Conservation (phyloP, 73 alveolate species). For the Loxodes magnus region DNA sequence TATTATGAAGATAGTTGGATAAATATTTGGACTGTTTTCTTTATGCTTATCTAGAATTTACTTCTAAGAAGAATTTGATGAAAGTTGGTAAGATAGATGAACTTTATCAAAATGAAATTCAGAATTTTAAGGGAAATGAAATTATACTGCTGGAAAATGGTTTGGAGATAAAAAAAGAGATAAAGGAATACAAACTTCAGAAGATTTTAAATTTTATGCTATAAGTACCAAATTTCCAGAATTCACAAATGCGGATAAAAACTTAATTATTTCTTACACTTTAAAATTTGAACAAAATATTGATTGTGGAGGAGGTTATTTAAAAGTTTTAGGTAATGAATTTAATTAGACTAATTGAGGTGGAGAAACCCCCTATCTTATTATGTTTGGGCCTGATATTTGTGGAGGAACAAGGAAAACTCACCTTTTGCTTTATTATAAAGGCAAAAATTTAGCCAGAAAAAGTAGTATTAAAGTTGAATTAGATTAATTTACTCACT, state of each 20-base stretch:
- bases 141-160: conserved; percentile 19
- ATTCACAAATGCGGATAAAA: conserved; percentile 11
- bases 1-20: too few species aligned
- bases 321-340: conserved; percentile 22
- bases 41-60: not conserved
- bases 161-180: conserved; percentile 14
- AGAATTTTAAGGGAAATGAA: conserved; percentile 7
- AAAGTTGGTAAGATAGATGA: conserved; percentile 19
- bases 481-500: conserved; percentile 15
- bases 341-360: conserved; percentile 12
- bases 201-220: conserved; percentile 17
- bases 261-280: conserved; percentile 17
- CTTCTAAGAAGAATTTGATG: conserved; percentile 12
- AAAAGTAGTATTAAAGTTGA: conserved; percentile 8
- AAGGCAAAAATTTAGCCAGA: conserved; percentile 10
- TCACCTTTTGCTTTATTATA: conserved; percentile 7
- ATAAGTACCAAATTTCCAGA: conserved; percentile 8
- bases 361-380: conserved; percentile 24
- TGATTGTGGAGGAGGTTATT: conserved; percentile 35
- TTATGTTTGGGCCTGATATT: conserved; percentile 34
- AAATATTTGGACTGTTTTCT: too few species aligned
- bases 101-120: conserved; percentile 18
- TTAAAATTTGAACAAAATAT: conserved; percentile 3
- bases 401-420: conserved; percentile 17
- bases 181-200: conserved; percentile 19